These are phyloP conservation scores for Fusarium illudens DNA, from an alignment of 2,329 filamentous ascomycete genomes.

Conservation along the genomic window DNA sequence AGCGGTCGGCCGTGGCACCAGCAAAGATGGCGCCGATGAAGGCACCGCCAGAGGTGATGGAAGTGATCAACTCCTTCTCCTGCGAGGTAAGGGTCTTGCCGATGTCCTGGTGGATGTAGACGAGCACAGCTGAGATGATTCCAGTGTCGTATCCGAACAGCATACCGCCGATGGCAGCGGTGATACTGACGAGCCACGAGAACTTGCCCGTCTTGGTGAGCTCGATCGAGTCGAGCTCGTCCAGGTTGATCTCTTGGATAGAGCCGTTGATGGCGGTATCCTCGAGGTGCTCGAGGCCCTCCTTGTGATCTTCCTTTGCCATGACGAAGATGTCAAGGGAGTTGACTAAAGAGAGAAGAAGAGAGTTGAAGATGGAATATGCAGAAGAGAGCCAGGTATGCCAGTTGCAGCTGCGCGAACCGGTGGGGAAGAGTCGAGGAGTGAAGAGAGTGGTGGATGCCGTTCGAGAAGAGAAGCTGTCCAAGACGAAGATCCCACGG, in stretches of 20 bases:
- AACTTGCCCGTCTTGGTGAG: slow-evolving; percentile 38
- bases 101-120: slow-evolving; percentile 45
- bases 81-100: slow-evolving; percentile 50
- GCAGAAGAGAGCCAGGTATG: neutral
- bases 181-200: slow-evolving; percentile 40
- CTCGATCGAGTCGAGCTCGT: slow-evolving; percentile 40
- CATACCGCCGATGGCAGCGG: slow-evolving; percentile 49
- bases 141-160: slow-evolving; percentile 51
- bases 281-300: slow-evolving; percentile 35
- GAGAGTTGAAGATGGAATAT: neutral
- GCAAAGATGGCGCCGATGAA: slow-evolving; percentile 43
- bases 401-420: slow-evolving; percentile 1
- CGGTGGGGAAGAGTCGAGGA: neutral
- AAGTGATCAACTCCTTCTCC: slow-evolving; percentile 62
- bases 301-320: slow-evolving; percentile 31
- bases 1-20: slow-evolving; percentile 38
- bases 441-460: slow-evolving; percentile 9
- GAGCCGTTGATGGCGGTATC: slow-evolving; percentile 21
- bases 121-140: slow-evolving; percentile 48
- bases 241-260: slow-evolving; percentile 29
- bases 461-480: slow-evolving; percentile 11
- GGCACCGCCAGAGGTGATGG: slow-evolving; percentile 55
- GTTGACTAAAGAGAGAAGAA: neutral
- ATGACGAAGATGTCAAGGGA: slow-evolving; percentile 26
- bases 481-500: slow-evolving; percentile 13